phyloP scores from a whole-genome alignment of 495 filamentous ascomycete genomes.

The Daldinia decipiens region DNA sequence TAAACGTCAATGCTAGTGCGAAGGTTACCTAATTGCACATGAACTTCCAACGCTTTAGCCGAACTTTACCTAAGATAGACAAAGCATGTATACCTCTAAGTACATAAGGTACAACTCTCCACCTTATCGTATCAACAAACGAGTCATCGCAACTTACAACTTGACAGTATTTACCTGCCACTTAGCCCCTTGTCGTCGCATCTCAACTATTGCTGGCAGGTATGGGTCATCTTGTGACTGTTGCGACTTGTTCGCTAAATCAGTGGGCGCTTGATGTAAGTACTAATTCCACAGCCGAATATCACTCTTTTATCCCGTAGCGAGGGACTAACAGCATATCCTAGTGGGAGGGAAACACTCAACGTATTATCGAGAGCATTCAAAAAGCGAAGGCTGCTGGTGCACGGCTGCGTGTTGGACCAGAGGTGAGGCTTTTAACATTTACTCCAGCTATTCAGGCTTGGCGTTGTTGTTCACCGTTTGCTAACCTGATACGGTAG shows the following conservation, averaged over 20 bases:
- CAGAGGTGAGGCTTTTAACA: conserved; percentile 48
- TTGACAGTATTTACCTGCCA: not conserved
- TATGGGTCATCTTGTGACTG: conserved; percentile 54
- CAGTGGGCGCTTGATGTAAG: conserved; percentile 81
- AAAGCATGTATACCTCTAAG: not conserved
- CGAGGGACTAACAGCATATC: conserved; percentile 48
- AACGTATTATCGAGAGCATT: conserved; percentile 81
- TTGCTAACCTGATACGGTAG: conserved; percentile 36
- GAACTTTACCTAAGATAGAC: not conserved
- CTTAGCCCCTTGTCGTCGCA: not conserved
- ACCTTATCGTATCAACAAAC: not conserved
- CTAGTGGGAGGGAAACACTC: conserved; percentile 75
- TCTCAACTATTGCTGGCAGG: not conserved
- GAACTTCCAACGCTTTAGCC: not conserved
- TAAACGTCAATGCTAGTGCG: not conserved
- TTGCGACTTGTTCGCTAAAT: conserved; percentile 61
- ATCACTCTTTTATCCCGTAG: conserved; percentile 66
- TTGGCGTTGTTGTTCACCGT: not conserved
- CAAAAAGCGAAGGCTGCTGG: conserved; percentile 73
- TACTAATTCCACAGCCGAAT: conserved; percentile 47
- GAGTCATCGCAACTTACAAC: not conserved
- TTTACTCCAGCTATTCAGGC: not conserved
- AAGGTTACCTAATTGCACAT: not conserved
- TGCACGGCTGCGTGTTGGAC: conserved; percentile 79
- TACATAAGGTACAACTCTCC: not conserved